A percentile compares a stretch with the other conserved stretches of the same genome.
phyloP scores from a whole-genome alignment of 768 basidiomycete genomes.

The Naganishia vishniacii region DNA sequence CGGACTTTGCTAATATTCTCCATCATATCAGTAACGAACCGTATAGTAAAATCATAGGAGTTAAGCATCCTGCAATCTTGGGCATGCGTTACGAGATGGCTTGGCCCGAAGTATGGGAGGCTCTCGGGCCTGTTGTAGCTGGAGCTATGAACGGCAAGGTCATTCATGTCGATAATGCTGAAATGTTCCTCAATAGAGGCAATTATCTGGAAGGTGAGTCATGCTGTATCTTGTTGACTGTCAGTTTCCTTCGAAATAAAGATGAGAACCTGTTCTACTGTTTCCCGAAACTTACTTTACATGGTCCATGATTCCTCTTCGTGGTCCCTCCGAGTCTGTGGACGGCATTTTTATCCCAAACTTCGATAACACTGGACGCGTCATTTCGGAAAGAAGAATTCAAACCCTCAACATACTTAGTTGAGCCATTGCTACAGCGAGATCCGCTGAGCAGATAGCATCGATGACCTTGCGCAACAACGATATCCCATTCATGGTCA shows the following conservation, averaged over 20 bases:
- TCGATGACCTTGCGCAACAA: neutral
- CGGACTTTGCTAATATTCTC: neutral
- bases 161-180: constrained; percentile 12
- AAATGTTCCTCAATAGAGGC: constrained; percentile 23
- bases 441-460: constrained; percentile 4
- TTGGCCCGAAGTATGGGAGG: constrained; percentile 25
- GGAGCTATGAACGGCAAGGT: constrained; percentile 8
- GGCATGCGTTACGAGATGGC: constrained; percentile 23
- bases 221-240: neutral
- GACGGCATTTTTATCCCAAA: constrained; percentile 21
- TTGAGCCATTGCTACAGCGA: neutral
- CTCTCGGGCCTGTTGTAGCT: constrained; percentile 10
- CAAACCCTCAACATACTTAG: constrained; percentile 10
- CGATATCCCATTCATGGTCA: constrained; percentile 6
- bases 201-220: constrained; percentile 20
- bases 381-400: constrained; percentile 15
- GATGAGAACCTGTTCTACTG: neutral
- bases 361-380: constrained; percentile 21
- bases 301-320: constrained; percentile 8
- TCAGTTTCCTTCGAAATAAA: neutral
- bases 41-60: constrained; percentile 18
- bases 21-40: constrained; percentile 16
- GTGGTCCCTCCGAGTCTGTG: neutral
- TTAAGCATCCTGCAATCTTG: constrained; percentile 24
- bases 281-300: constrained; percentile 17